Conservation (phyloP, 441 rosid genomes). For the Bocquillonia castaneifolia region DNA sequence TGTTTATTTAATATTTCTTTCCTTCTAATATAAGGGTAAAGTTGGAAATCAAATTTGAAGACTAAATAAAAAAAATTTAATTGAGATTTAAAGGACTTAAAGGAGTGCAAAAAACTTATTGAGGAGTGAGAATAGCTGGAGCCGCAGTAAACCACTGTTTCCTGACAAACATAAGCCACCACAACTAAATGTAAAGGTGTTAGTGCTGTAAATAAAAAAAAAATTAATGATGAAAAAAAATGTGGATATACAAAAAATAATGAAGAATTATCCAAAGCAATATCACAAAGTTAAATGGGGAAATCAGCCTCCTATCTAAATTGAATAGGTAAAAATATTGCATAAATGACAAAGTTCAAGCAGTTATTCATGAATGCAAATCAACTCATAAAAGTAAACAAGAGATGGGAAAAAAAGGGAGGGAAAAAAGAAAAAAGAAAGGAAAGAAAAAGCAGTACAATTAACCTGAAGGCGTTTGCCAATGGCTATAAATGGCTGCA, state of each 20-base stretch:
- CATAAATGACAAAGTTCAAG: background rate
- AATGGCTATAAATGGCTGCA: conserved; percentile 94
- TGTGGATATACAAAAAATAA: too few relatives aligned
- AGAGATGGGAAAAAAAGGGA: background rate
- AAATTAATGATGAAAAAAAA: background rate
- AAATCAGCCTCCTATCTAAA: background rate
- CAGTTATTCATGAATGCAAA: background rate
- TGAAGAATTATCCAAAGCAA: background rate
- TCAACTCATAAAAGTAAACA: background rate
- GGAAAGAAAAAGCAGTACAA: background rate
- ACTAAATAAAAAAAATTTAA: too few relatives aligned
- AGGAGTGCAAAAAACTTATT: too few relatives aligned
- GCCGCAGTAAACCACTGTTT: background rate
- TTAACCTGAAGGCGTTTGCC: conserved; percentile 91
- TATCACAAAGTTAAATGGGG: background rate
- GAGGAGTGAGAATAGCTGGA: too few relatives aligned
- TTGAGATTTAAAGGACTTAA: too few relatives aligned
- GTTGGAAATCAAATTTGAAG: too few relatives aligned
- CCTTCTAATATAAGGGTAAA: too few relatives aligned
- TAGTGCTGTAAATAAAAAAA: background rate
- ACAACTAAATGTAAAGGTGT: background rate
- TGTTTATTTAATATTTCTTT: too few relatives aligned
- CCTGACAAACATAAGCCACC: background rate
- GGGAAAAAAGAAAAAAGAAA: background rate
- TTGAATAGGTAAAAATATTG: background rate